Conservation (phyloP, 2,329 filamentous ascomycete genomes). For the Talaromyces sp. region DNA sequence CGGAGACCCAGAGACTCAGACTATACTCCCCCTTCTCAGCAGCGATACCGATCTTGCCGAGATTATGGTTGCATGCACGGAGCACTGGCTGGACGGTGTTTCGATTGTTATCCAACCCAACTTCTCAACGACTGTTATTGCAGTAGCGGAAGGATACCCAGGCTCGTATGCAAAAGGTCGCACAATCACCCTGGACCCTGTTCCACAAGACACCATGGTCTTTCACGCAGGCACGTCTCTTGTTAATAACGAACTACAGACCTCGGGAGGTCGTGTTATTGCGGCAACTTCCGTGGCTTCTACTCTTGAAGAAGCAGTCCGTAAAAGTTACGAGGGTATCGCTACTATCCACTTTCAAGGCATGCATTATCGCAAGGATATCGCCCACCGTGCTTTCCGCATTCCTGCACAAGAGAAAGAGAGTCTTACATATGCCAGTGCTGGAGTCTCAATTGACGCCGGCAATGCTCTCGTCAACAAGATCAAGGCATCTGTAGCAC, state of each 20-base stretch:
- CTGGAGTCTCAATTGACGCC: slow-evolving; percentile 89
- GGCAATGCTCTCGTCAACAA: slow-evolving; percentile 88
- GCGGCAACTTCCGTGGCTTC: slow-evolving; percentile 76
- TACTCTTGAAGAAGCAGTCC: slow-evolving; percentile 74
- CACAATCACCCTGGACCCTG: slow-evolving; percentile 52
- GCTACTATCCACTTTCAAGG: slow-evolving; percentile 74
- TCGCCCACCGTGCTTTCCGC: slow-evolving; percentile 64
- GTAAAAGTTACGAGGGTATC: slow-evolving; percentile 81
- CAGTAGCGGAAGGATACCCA: slow-evolving; percentile 87
- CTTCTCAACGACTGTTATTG: slow-evolving; percentile 87
- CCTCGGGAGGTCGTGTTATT: slow-evolving; percentile 85
- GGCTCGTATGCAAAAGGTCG: slow-evolving; percentile 77
- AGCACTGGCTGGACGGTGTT: slow-evolving; percentile 66
- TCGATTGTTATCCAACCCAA: slow-evolving; percentile 61
- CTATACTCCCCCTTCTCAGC: slow-evolving; percentile 70
- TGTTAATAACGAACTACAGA: slow-evolving; percentile 59
- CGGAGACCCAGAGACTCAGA: slow-evolving; percentile 88
- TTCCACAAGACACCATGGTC: slow-evolving; percentile 58
- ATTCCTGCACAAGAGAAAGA: slow-evolving; percentile 19
- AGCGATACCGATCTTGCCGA: slow-evolving; percentile 77
- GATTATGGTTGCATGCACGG: slow-evolving; percentile 79
- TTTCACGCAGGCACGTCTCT: slow-evolving; percentile 90
- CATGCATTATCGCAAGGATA: slow-evolving; percentile 91
- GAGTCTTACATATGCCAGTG: slow-evolving; percentile 79
- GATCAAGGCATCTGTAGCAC: slow-evolving; percentile 85